phyloP scores from a whole-genome alignment of 2,329 filamentous ascomycete species.

The Colletotrichum camelliae region DNA sequence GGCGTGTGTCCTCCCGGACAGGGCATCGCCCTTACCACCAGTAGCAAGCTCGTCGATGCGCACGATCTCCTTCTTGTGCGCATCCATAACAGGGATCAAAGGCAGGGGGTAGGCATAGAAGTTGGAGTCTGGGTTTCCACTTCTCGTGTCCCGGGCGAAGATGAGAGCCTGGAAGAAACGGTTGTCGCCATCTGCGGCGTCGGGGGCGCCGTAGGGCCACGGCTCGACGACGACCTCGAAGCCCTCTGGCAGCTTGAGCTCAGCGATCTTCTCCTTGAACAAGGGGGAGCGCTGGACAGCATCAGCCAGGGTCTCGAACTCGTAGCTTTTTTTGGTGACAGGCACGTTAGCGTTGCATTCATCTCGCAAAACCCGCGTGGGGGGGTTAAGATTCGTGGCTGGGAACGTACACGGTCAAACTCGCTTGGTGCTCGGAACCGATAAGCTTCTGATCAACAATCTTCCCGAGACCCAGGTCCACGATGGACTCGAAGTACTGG shows the following conservation, averaged over 20 bases:
- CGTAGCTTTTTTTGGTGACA: constrained; percentile 24
- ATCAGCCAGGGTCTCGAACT: constrained; percentile 40
- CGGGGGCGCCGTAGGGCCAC: constrained; percentile 36
- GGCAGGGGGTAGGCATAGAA: constrained; percentile 55
- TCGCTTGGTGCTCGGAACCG: constrained; percentile 32
- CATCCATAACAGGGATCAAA: constrained; percentile 47
- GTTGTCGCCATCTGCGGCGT: constrained; percentile 31
- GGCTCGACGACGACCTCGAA: constrained; percentile 51
- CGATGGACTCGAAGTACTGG: constrained; percentile 38
- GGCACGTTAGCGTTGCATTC: not conserved
- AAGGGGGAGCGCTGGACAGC: constrained; percentile 31
- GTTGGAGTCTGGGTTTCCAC: constrained; percentile 46
- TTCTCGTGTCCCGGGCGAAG: constrained; percentile 34
- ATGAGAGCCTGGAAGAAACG: constrained; percentile 38
- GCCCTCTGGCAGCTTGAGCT: constrained; percentile 31
- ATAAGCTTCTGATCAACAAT: constrained; percentile 31
- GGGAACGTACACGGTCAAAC: constrained; percentile 32
- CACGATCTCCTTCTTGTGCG: constrained; percentile 32
- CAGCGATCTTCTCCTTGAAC: constrained; percentile 35
- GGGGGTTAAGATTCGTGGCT: not conserved
- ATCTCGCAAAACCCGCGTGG: not conserved
- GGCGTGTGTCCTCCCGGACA: constrained; percentile 20
- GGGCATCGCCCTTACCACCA: constrained; percentile 31
- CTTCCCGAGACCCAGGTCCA: constrained; percentile 33
- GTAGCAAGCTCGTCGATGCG: constrained; percentile 39